Evolutionary conservation across 495 filamentous ascomycete species (phyloP).

Genomic region (Geopyxis carbonaria): DNA sequence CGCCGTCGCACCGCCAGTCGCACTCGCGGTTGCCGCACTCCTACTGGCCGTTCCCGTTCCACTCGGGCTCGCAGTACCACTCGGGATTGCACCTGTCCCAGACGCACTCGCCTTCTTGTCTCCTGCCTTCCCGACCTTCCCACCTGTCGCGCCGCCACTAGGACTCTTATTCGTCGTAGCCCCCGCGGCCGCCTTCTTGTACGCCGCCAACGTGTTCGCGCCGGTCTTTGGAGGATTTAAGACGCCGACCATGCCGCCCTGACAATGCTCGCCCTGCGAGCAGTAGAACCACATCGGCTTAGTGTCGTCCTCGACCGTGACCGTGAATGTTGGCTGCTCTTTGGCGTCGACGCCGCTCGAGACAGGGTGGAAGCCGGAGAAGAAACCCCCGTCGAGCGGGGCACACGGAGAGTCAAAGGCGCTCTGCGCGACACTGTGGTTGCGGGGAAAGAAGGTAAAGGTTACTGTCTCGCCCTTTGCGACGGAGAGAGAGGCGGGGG

Average conservation of each 20-base stretch:
- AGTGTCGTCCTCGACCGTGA: constrained; percentile 31
- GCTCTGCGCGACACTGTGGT: constrained; percentile 33
- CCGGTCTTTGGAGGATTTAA: constrained; percentile 27
- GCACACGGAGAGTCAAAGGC: constrained; percentile 32
- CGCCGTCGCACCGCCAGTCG: too few relatives aligned
- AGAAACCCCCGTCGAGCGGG: constrained; percentile 33
- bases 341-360: constrained; percentile 8
- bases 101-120: too few relatives aligned
- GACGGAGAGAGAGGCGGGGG: constrained; percentile 25
- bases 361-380: constrained; percentile 46
- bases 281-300: constrained; percentile 38
- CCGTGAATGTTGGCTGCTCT: constrained; percentile 28
- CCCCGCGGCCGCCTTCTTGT: constrained; percentile 6
- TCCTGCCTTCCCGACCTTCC: background rate
- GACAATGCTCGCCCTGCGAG: constrained; percentile 32
- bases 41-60: constrained; percentile 10
- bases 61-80: constrained; percentile 2
- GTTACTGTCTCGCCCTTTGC: constrained; percentile 32
- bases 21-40: background rate
- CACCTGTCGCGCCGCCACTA: background rate
- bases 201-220: constrained; percentile 6
- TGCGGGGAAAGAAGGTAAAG: constrained; percentile 37
- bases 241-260: constrained; percentile 34
- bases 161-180: constrained; percentile 11
- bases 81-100: background rate